Base-by-base conservation (phyloP, 1,139 yeast genomes). In the Debaryomyces singareniensis region DNA sequence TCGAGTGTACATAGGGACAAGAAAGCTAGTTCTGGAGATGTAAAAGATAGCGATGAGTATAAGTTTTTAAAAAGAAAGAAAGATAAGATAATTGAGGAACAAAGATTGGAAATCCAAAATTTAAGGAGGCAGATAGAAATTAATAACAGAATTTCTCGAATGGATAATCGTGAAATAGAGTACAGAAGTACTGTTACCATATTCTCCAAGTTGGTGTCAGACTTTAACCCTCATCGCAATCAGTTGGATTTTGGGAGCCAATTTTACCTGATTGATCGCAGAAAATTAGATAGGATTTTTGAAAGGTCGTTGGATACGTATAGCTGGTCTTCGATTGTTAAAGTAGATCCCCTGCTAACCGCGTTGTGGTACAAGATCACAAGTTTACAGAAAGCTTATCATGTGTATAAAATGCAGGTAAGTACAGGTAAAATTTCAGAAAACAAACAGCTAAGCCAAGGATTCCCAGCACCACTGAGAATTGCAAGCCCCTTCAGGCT, bases 331-430 rank as follows among this genome's bases (percentile, higher is more conserved):
- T 63, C 61, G 44, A 41, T 62, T 13, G 52, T 67, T 30, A 55
- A 57, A 29, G 34, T 66, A 20, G 73, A 67, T 38, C 69, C 70
- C 1, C 64, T 62, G 27, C 47, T 67, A 20, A 59, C 70, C 5
- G 47, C 56, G 3, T 47, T 67, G 28, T 67, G 73, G 73, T 53
- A 44, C 34, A 61, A 58, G 32, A 63, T 67, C 30, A 58, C 64
- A 23, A 58, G 53, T 32, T 46, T 67, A 37, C 72, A 66, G 39
- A 61, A 62, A 33, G 48, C 61, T 11, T 67, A 67, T 42, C 65
- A 60, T 34, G 39, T 53, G 33, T 65, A 59, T 44, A 64, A 64
- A 33, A 50, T n/a, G n/a, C n/a, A n/a, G n/a, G n/a, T n/a, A n/a
- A n/a, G n/a, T n/a, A n/a, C n/a, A n/a, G n/a, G n/a, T n/a, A n/a